These are phyloP conservation scores for Phytophthora hibernalis DNA, from an alignment of 352 stramenopile genomes.

Conservation along the genomic window DNA sequence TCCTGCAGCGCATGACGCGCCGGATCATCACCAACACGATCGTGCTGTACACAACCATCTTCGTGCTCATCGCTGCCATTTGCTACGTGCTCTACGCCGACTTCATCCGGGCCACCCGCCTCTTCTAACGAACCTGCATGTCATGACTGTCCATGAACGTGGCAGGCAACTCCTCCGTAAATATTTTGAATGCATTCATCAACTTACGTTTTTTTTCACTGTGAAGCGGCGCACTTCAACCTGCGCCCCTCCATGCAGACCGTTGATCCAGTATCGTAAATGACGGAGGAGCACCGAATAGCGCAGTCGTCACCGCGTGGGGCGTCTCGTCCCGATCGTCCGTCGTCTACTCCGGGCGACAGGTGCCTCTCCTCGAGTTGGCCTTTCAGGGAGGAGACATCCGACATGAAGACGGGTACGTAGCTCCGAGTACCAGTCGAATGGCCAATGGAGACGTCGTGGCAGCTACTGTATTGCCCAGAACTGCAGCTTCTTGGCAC, in stretches of 20 bases:
- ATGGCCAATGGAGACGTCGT: slow-evolving; percentile 19
- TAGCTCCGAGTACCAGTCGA: slow-evolving; percentile 30
- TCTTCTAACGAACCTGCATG: slow-evolving; percentile 23
- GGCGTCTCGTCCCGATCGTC: slow-evolving; percentile 25
- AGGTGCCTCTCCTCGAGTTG: slow-evolving; percentile 44
- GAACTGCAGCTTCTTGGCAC: slow-evolving; percentile 41
- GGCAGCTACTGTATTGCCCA: slow-evolving; percentile 22
- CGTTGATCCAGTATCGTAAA: slow-evolving; percentile 14
- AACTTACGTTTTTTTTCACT: neutral
- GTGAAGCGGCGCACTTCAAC: slow-evolving; percentile 5
- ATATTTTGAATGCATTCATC: neutral
- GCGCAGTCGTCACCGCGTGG: slow-evolving; percentile 29
- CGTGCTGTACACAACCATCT: slow-evolving; percentile 82
- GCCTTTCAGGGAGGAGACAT: slow-evolving; percentile 36
- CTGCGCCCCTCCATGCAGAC: slow-evolving; percentile 23
- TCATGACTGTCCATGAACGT: neutral
- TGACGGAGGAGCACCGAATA: slow-evolving; percentile 39
- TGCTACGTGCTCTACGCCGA: slow-evolving; percentile 81
- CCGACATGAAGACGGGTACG: slow-evolving; percentile 34
- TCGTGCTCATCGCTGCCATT: slow-evolving; percentile 69
- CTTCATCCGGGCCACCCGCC: slow-evolving; percentile 58
- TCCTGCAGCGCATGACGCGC: slow-evolving; percentile 80
- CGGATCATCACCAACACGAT: slow-evolving; percentile 83
- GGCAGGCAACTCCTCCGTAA: neutral
- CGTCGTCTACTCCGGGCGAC: slow-evolving; percentile 32